Evolutionary conservation across 2,329 filamentous ascomycete genomes (phyloP), one percentile per base, ranked within the genome.

Genomic region (Chrysoporthe puriensis): DNA sequence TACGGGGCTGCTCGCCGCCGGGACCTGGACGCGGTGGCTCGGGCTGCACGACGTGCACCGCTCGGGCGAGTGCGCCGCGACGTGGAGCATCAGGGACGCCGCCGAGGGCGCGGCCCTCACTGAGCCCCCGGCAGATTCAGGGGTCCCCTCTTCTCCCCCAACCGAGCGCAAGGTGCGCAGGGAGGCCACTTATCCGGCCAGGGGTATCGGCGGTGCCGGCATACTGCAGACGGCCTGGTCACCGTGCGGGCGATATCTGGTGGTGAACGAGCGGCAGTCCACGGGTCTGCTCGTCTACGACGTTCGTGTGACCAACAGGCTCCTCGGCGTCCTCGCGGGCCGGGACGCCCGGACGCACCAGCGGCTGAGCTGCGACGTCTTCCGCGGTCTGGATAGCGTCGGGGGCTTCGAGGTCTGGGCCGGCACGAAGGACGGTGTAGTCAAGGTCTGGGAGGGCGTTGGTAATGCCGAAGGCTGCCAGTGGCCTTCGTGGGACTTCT

Each of bases 11-110:
- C 70, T 90, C 44, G 88, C 87, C 0, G 88, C 88, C 0, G 88
- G 88, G 9, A 90, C 88, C 0, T 88, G 88, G 85, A 89, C 86
- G 0, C 81, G 88, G 1, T 88, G 85, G 81, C 76, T 90, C 64
- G 87, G 87, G 0, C 76, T 90, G 6, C 90, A 90, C 74, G 88
- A 90, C 74, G 77, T 88, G n/a, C 77, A 80, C 11, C 84, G 86
- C 2, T 77, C 84, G 1, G 84, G 86, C 9, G 78, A 82, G 16
- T 85, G 84, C 42, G 81, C 86, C 9, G 84, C 87, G 1, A 86
- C 86, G 44, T 90, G 88, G 88, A 79, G 80, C 64, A 79, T 93
- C 66, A 82, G 84, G 13, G 85, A 86, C 36, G 84, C 86, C 65
- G 86, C 84, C 72, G 78, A 83, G 69, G 71, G 71, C 0, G 73